Evolutionary conservation across 805 yeast species (phyloP).

Genomic region (Scheffersomyces coipomensis): DNA sequence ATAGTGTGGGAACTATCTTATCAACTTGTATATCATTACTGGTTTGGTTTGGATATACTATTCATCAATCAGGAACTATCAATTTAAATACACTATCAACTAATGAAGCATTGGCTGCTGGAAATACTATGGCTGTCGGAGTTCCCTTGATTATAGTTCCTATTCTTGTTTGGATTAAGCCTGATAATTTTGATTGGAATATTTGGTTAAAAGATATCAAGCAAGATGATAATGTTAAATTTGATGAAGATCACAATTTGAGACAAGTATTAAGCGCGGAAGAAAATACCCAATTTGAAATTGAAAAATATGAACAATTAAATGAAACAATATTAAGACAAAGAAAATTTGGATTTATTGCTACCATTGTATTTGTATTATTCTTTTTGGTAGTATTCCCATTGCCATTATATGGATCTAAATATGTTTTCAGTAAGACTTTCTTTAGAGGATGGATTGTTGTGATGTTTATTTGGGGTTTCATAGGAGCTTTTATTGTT

Average conservation of each 20-base stretch:
- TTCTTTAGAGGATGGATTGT: conserved; percentile 90
- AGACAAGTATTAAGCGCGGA: conserved; percentile 22
- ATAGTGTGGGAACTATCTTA: conserved; percentile 70
- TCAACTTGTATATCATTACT: conserved; percentile 74
- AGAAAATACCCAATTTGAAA: conserved; percentile 22
- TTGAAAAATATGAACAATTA: conserved; percentile 16
- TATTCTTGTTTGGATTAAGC: conserved; percentile 61
- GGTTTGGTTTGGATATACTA: conserved; percentile 46
- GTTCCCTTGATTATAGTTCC: conserved; percentile 71
- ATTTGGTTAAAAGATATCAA: conserved; percentile 56
- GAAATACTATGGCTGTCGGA: conserved; percentile 78
- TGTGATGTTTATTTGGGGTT: conserved; percentile 81
- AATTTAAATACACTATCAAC: conserved; percentile 56
- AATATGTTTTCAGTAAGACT: conserved; percentile 68
- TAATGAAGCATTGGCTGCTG: conserved; percentile 87
- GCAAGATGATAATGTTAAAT: conserved; percentile 72
- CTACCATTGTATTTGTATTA: conserved; percentile 12
- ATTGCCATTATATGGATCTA: conserved; percentile 88
- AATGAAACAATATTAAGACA: conserved; percentile 20
- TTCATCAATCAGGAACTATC: conserved; percentile 29
- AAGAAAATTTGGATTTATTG: conserved; percentile 21
- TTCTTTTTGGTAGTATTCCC: conserved; percentile 79
- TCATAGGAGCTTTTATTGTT: conserved; percentile 62
- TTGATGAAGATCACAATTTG: conserved; percentile 38
- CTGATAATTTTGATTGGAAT: conserved; percentile 75